Evolutionary conservation across 805 yeast genomes (phyloP), one percentile per base, ranked within the genome.

Genomic region (Zygoascus tannicola): DNA sequence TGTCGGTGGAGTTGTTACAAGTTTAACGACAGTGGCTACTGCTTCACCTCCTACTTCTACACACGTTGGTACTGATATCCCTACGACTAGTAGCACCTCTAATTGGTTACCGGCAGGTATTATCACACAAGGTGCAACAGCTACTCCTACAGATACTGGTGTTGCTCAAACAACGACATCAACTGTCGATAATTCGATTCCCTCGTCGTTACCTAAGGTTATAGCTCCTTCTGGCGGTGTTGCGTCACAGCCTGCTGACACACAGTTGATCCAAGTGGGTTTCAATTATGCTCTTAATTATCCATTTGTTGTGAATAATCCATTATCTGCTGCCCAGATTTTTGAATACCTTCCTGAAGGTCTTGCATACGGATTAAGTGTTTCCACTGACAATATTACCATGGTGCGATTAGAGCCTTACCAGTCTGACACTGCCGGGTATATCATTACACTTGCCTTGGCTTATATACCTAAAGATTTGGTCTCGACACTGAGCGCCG

Each of bases 361-460:
- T 14, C 67, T 90, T 45, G 64, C 69, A 1, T 73, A 64, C 56
- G 88, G 95, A 45, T 80, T 85, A 53, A 59, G 65, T 12, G 55
- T 60, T 15, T 60, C 58, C 40, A 51, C 57, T 18, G 49, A 55
- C 16, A 57, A 73, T 4, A 74, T 85, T 19, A 60, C 77, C 5
- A 85, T 88, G 51, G 66, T 69, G 46, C 76, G 80, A 59, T 71
- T 90, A 54, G 78, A 81, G 48, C 97, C 97, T 32, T 83, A 78
- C 58, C 71, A 79, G 15, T 73, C 85, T 2, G 44, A 67, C 1
- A 64, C 63, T 12, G 69, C 69, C 40, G 68, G 68, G 39, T 90
- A 85, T 62, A 74, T 86, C 48, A 85, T 85, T 44, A 83, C 97
- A 0, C 84, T 88, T 48, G 97, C 97, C 4, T 82, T 82, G 59